Evolutionary conservation across 2,329 filamentous ascomycete species (phyloP), one percentile per base, ranked within the genome.

Genomic region (Monosporascus sp.): DNA sequence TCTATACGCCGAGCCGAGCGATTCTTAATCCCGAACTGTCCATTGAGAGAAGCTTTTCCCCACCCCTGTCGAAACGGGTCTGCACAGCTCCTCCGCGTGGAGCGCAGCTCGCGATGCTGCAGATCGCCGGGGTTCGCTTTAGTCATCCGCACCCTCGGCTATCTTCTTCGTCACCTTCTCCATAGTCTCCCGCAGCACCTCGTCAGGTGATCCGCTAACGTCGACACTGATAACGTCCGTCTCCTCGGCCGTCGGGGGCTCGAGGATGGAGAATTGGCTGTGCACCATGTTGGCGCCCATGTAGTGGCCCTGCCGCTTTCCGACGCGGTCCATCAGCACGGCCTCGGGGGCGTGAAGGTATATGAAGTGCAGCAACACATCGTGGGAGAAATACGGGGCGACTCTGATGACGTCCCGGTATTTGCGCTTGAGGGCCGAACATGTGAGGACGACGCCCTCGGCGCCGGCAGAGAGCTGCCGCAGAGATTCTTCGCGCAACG

Each of bases 241-340:
- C 66, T 91, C 88, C 52, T 89, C 83, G 46, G 74, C 71, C 50
- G 78, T 78, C 0, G 94, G 94, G 57, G 87, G 84, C 73, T 99
- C 93, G n/a, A 99, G 80, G 50, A 85, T 87, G 57, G 86, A 83
- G 60, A 97, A 88, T 69, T 99, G 94, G 72, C 90, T 96, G 65
- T 88, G 86, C 8, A 99, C 92, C 93, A 99, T 97, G 64, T 84
- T 83, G 62, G 90, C 88, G 64, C 94, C 93, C 92, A 99, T 97
- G 73, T 94, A 99, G 70, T 99, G 94, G 50, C 85, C 85, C 72
- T 92, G 74, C 61, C 94, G 83, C 39, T 80, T 77, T 36, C 79
- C 78, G 8, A 97, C 92, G 8, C 94, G 83, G 62, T 86, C 75
- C 53, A 95, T 76, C 31, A 97, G 80, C 9, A 89, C 79, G 53